These are phyloP conservation scores for Ogataea thermomethanolica DNA, from an alignment of 805 yeast genomes.

Conservation along the genomic window DNA sequence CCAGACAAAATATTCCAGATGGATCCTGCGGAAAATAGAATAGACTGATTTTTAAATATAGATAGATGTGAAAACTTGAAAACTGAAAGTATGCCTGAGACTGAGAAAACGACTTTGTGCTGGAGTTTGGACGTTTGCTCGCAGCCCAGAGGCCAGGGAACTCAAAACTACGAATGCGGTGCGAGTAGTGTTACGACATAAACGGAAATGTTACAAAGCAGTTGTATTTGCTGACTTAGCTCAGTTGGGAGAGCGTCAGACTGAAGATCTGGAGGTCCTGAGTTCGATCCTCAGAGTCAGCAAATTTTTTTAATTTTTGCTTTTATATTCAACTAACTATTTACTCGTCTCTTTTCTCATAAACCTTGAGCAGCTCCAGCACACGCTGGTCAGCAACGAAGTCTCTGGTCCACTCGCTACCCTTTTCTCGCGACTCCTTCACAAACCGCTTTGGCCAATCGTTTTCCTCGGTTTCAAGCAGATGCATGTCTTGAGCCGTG, in stretches of 20 bases:
- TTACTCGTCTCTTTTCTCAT: constrained; percentile 18
- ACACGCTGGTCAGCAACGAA: constrained; percentile 69
- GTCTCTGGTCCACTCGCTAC: constrained; percentile 87
- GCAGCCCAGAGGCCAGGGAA: neutral
- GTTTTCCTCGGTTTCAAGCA: constrained; percentile 60
- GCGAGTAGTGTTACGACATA: neutral
- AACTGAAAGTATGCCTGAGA: too few species aligned
- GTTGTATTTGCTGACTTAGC: constrained; percentile 22
- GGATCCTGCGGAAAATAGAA: constrained; percentile 43
- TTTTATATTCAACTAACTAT: too few species aligned
- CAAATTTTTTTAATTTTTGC: constrained; percentile 9
- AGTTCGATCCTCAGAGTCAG: constrained; percentile 27
- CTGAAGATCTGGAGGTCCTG: constrained; percentile 29
- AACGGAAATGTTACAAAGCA: neutral
- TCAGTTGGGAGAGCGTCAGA: constrained; percentile 30
- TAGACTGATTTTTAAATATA: constrained; percentile 1
- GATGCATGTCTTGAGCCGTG: constrained; percentile 38
- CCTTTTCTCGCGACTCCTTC: constrained; percentile 62
- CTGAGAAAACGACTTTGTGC: too few species aligned
- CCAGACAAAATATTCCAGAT: constrained; percentile 75
- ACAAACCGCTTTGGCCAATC: constrained; percentile 93
- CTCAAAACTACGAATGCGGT: neutral
- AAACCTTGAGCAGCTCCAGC: constrained; percentile 48
- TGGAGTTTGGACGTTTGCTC: too few species aligned
- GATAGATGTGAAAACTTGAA: too few species aligned